A percentile compares a stretch with the other conserved stretches of the same genome.
phyloP scores from a whole-genome alignment of 768 basidiomycete species.

The Pisolithus tinctorius region DNA sequence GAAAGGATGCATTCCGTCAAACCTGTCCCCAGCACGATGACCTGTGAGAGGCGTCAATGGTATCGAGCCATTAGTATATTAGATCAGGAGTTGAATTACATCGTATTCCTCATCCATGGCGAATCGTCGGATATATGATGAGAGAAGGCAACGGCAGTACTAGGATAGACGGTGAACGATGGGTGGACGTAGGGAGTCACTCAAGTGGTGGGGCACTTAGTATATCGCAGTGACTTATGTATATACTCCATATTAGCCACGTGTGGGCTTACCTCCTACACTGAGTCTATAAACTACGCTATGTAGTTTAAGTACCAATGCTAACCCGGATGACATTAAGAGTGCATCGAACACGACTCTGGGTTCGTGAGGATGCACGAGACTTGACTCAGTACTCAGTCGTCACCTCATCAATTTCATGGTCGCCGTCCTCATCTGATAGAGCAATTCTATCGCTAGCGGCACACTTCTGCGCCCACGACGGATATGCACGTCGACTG shows the following conservation, averaged over 20 bases:
- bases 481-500: constrained; percentile 16
- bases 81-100: constrained; percentile 36
- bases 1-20: constrained; percentile 98
- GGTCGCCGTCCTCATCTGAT: constrained; percentile 15
- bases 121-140: constrained; percentile 12
- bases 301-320: neutral
- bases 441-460: neutral
- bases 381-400: neutral
- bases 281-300: neutral
- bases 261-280: neutral
- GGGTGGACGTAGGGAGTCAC: constrained; percentile 6
- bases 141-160: constrained; percentile 3
- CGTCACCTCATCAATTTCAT: constrained; percentile 14
- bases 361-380: too few species aligned
- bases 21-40: constrained; percentile 92
- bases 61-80: constrained; percentile 12
- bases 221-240: too few species aligned
- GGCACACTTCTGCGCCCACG: constrained; percentile 13
- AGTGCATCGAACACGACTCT: too few species aligned
- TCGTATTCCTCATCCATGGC: constrained; percentile 99
- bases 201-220: too few species aligned
- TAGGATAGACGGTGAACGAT: constrained; percentile 4
- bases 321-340: neutral
- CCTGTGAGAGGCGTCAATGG: constrained; percentile 37
- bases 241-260: neutral